A percentile compares a stretch with the other conserved stretches of the same genome.
Evolutionary conservation across 2,329 filamentous ascomycete species (phyloP).

Genomic region (Bipolaris victoriae): DNA sequence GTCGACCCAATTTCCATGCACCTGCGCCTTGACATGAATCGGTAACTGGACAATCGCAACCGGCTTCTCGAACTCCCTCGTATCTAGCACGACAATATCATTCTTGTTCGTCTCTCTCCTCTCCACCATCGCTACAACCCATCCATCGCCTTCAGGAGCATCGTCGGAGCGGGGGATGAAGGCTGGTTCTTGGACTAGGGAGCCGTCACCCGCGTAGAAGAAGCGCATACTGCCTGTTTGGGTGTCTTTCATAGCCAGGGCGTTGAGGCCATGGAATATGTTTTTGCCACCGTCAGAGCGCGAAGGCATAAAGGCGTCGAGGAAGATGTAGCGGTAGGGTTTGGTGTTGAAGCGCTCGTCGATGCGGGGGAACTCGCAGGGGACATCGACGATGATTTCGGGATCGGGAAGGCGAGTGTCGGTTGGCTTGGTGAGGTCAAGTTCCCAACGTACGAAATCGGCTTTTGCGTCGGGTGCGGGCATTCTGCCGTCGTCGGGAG

Average conservation of each 20-base stretch:
- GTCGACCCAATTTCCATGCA: conserved; percentile 57
- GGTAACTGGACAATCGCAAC: conserved; percentile 48
- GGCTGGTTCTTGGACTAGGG: conserved; percentile 58
- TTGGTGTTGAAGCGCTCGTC: conserved; percentile 50
- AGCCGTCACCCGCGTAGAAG: conserved; percentile 38
- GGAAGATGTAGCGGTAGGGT: conserved; percentile 1
- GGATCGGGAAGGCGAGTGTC: conserved; percentile 34
- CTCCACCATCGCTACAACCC: conserved; percentile 55
- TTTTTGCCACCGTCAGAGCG: background rate
- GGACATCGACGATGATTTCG: conserved; percentile 40
- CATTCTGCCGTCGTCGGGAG: conserved; percentile 34
- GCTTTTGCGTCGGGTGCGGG: conserved; percentile 41
- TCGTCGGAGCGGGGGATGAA: conserved; percentile 55
- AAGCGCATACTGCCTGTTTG: conserved; percentile 29
- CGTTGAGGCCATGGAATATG: conserved; percentile 11
- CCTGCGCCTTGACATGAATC: conserved; percentile 36
- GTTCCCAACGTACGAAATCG: conserved; percentile 47
- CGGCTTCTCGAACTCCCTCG: conserved; percentile 43
- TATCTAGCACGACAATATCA: conserved; percentile 48
- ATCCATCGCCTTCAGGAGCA: conserved; percentile 56
- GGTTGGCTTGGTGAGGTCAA: conserved; percentile 38
- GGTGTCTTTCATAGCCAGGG: conserved; percentile 15
- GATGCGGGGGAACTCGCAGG: conserved; percentile 50
- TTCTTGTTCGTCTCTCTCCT: conserved; percentile 30
- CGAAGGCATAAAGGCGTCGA: background rate